Percentiles rank a stretch among this genome's conserved stretches.
Evolutionary conservation across 495 filamentous ascomycete species (phyloP).

Genomic region (Extremus antarcticus): DNA sequence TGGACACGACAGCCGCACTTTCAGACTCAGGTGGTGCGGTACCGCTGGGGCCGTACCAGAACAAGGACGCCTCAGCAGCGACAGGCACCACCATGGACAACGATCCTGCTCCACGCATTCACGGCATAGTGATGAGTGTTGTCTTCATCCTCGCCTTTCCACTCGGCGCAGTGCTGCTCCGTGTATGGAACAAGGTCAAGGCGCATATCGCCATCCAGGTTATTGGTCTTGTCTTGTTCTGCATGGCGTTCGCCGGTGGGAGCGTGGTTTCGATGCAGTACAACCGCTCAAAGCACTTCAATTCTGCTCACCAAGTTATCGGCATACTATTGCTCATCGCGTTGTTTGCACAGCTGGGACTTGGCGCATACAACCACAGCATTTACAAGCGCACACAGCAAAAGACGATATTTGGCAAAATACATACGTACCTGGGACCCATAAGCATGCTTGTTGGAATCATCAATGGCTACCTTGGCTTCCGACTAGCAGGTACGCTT

Average conservation of each 20-base stretch:
- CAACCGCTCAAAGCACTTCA: slow-evolving; percentile 43
- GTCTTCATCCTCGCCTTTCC: slow-evolving; percentile 45
- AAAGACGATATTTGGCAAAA: slow-evolving; percentile 35
- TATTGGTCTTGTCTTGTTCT: slow-evolving; percentile 33
- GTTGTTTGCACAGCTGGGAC: slow-evolving; percentile 37
- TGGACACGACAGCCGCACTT: slow-evolving; percentile 42
- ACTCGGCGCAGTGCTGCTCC: slow-evolving; percentile 41
- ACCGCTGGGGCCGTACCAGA: slow-evolving; percentile 1
- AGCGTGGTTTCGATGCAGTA: slow-evolving; percentile 40
- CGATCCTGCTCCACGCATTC: slow-evolving; percentile 34
- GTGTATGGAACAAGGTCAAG: slow-evolving; percentile 35
- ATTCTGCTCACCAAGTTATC: slow-evolving; percentile 47
- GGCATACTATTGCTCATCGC: slow-evolving; percentile 42
- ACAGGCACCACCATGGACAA: slow-evolving; percentile 10
- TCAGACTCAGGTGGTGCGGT: slow-evolving; percentile 20
- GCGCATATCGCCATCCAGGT: slow-evolving; percentile 41
- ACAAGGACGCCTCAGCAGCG: not conserved
- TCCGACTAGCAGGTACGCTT: slow-evolving; percentile 21
- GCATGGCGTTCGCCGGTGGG: slow-evolving; percentile 41
- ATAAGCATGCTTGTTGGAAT: slow-evolving; percentile 40
- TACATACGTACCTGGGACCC: slow-evolving; percentile 41
- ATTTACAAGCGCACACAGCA: slow-evolving; percentile 36
- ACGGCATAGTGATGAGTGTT: slow-evolving; percentile 43
- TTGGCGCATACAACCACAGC: slow-evolving; percentile 39
- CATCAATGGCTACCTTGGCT: slow-evolving; percentile 39